phyloP scores from a whole-genome alignment of 768 basidiomycete genomes.

The Tulasnella sp. region DNA sequence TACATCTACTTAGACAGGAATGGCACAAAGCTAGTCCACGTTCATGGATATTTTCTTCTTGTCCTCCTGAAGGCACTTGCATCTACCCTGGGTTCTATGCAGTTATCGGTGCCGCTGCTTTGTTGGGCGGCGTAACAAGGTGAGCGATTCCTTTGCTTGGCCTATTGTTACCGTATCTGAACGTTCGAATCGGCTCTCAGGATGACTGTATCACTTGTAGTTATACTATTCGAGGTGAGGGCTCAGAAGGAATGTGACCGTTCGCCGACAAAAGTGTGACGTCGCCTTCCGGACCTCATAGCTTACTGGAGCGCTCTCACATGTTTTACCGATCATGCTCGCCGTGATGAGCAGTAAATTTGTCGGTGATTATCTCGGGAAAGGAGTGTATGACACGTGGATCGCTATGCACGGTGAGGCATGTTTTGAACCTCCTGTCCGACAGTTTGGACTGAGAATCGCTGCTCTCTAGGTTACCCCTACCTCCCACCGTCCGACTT shows the following conservation, averaged over 20 bases:
- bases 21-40: conserved; percentile 61
- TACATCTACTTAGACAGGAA: conserved; percentile 51
- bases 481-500: conserved; percentile 66
- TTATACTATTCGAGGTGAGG: conserved; percentile 67
- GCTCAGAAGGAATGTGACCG: neutral
- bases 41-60: conserved; percentile 67
- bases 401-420: conserved; percentile 25
- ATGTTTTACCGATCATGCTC: conserved; percentile 80
- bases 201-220: conserved; percentile 62
- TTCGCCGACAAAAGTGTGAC: neutral
- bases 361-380: conserved; percentile 61
- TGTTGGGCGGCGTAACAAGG: conserved; percentile 67
- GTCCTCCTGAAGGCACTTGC: conserved; percentile 67
- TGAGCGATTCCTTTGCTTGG: conserved; percentile 50
- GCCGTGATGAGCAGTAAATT: conserved; percentile 73
- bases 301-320: conserved; percentile 75
- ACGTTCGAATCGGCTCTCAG: neutral
- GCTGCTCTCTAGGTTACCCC: conserved; percentile 61
- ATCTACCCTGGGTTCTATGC: conserved; percentile 75
- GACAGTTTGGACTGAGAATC: conserved; percentile 35
- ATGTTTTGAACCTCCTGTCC: neutral
- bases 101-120: conserved; percentile 69
- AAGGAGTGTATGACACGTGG: conserved; percentile 27
- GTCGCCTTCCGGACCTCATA: conserved; percentile 34
- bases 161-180: neutral